Percentiles rank a stretch among this genome's conserved stretches.
Conservation (phyloP, 2,329 filamentous ascomycete genomes). For the Fusarium stilboides region DNA sequence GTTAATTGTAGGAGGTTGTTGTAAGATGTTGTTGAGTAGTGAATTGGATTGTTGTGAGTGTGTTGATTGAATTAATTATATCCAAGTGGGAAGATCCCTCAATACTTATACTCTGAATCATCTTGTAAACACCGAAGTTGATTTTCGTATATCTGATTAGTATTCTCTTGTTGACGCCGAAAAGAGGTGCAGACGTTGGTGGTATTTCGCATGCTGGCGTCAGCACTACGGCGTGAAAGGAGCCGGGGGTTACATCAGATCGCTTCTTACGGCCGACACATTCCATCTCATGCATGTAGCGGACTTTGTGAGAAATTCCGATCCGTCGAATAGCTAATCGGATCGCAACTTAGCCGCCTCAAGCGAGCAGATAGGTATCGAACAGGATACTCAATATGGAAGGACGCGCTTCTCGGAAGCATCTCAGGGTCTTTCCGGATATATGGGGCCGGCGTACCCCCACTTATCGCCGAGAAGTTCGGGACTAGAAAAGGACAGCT, state of each 20-base stretch:
- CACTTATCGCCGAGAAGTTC: not conserved
- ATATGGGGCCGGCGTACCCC: not conserved
- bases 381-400: not conserved
- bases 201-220: constrained; percentile 35
- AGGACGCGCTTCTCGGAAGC: not conserved
- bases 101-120: constrained; percentile 8
- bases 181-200: not conserved
- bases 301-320: not conserved
- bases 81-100: not conserved
- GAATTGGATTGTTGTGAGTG: constrained; percentile 2
- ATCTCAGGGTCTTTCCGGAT: not conserved
- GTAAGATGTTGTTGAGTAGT: not conserved
- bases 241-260: not conserved
- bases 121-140: constrained; percentile 26
- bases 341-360: too few relatives aligned
- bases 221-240: constrained; percentile 33
- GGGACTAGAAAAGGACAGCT: not conserved
- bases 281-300: not conserved
- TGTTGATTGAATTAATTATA: not conserved
- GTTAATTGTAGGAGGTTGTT: not conserved
- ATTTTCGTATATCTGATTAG: not conserved
- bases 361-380: too few relatives aligned
- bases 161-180: constrained; percentile 10
- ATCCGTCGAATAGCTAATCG: not conserved
- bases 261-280: constrained; percentile 9